Evolutionary conservation across 306 rosid species (phyloP), one percentile per base, ranked within the genome.

Genomic region (Mimosa pudica): DNA sequence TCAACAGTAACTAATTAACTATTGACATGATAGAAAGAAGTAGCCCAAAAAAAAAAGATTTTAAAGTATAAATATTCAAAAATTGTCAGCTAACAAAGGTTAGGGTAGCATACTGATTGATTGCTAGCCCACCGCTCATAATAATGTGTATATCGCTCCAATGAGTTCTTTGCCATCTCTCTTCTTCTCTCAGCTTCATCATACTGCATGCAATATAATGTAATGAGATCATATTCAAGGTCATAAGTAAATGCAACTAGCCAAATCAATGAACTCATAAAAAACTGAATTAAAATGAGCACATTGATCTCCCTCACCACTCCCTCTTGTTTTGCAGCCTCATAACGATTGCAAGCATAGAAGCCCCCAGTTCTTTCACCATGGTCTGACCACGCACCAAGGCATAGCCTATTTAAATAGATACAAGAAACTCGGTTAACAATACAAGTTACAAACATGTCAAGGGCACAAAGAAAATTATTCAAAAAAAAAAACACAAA

Each of bases 91-190:
- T 9, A 10, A 24, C 52, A 66, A 88, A 78, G 63, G 35, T 67
- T 48, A 38, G 17, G 74, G 67, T 41, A 18, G 71, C 49, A 76
- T 94, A 94, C 97, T 81, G 90, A 92, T 86, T 94, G 98, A 75
- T 94, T 94, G 84, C 97, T 94, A 51, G 98, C 98, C 98, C 98
- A 94, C 64, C 98, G 94, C 89, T 94, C 98, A 76, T 94, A 94
- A 82, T 94, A 94, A 87, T 94, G 98, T 42, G 98, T 92, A 85
- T 94, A 94, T 84, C 97, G 89, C 93, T 94, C 98, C 85, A 94
- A 89, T 13, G 97, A 94, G 75, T 94, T 94, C 87, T 94, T 94
- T 57, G 98, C 98, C 98, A 94, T 94, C 87, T 94, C 98, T 83
- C 97, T 88, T 83, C 98, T 89, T 83, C 85, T 91, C 86, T 94